Conservation (phyloP, 345 rosid species). For the Limnanthes douglasii region DNA sequence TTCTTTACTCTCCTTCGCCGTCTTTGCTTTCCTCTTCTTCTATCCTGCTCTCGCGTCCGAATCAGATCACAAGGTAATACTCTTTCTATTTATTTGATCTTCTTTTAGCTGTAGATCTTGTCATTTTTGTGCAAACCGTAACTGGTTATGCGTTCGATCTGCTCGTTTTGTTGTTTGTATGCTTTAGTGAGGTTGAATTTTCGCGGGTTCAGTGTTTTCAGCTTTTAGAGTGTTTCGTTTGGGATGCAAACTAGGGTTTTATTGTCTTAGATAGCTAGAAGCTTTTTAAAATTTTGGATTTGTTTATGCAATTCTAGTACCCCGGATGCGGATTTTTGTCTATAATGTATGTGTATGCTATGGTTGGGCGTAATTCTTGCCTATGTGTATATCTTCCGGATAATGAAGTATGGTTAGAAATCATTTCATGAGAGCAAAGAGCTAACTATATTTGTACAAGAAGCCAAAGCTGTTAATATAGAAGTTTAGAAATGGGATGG, state of each 20-base stretch:
- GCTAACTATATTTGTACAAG: too few relatives aligned
- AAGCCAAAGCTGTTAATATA: too few relatives aligned
- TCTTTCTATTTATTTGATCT: not conserved
- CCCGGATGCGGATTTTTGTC: not conserved
- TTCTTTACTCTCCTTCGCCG: conserved; percentile 11
- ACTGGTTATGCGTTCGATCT: conserved; percentile 5
- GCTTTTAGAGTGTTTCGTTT: not conserved
- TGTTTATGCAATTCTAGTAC: not conserved
- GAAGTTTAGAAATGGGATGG: too few relatives aligned
- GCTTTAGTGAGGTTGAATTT: conserved; percentile 2
- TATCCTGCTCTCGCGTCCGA: conserved; percentile 49
- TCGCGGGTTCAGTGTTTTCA: not conserved
- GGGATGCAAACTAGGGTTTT: not conserved
- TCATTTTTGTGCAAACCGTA: conserved; percentile 10
- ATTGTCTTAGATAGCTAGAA: not conserved
- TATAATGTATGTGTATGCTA: not conserved
- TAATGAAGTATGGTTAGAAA: too few relatives aligned
- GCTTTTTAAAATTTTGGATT: not conserved
- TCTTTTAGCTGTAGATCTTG: conserved; percentile 19
- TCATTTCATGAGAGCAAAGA: too few relatives aligned
- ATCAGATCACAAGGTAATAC: conserved; percentile 81
- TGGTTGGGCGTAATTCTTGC: too few relatives aligned
- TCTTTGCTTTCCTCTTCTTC: conserved; percentile 18
- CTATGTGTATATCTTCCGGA: too few relatives aligned
- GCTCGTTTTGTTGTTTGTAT: conserved; percentile 1